Conservation (phyloP, 1,284 basidiomycete species). For the Hemileia vastatrix region DNA sequence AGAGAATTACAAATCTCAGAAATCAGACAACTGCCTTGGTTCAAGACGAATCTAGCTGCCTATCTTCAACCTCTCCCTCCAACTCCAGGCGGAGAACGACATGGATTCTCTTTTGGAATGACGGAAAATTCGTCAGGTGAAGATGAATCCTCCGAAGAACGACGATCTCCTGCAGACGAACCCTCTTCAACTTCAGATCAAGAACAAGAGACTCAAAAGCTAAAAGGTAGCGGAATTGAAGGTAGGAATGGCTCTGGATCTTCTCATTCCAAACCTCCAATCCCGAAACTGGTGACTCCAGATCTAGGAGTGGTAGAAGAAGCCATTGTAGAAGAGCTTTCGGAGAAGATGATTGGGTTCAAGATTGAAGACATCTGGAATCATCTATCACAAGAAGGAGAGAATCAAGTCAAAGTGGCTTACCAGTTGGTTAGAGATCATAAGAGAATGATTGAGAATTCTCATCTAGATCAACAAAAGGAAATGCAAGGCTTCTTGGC, state of each 20-base stretch:
- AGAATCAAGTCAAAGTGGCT: conserved; percentile 92
- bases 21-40: conserved; percentile 41
- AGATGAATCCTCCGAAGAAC: not conserved
- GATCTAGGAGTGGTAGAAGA: conserved; percentile 77
- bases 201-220: not conserved
- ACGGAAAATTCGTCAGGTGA: conserved; percentile 17
- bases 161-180: not conserved
- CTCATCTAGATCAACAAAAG: conserved; percentile 31
- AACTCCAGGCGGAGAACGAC: conserved; percentile 51
- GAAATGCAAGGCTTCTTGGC: conserved; percentile 50
- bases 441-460: conserved; percentile 67
- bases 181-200: not conserved
- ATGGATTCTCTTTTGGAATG: conserved; percentile 27
- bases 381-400: conserved; percentile 68
- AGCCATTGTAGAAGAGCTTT: conserved; percentile 73
- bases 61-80: conserved; percentile 61
- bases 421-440: conserved; percentile 90
- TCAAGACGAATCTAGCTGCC: conserved; percentile 38
- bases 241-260: conserved; percentile 23
- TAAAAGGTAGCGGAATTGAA: not conserved
- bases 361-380: conserved; percentile 75
- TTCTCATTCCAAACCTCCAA: conserved; percentile 25
- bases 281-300: conserved; percentile 23
- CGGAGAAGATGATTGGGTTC: conserved; percentile 63
- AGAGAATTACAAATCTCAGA: conserved; percentile 42